phyloP scores from a whole-genome alignment of 2,329 filamentous ascomycete species.

The Dothistroma pini region DNA sequence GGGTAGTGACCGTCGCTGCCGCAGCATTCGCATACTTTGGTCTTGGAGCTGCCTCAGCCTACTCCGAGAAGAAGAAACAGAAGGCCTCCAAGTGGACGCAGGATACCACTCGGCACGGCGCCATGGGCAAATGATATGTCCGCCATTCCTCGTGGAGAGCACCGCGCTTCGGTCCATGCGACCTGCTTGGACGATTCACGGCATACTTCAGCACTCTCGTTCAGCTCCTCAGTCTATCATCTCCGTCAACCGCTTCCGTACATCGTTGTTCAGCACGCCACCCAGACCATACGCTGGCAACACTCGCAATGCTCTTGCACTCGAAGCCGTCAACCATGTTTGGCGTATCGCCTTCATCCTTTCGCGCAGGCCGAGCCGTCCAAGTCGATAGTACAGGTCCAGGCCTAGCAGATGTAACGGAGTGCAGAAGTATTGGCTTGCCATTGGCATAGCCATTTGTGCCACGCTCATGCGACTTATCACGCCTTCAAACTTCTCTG shows the following conservation, averaged over 20 bases:
- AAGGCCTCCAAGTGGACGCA: neutral
- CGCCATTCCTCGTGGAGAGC: neutral
- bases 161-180: neutral
- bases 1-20: neutral
- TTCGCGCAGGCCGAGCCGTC: conserved; percentile 7
- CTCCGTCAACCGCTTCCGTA: conserved; percentile 3
- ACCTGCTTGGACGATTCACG: neutral
- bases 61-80: neutral
- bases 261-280: conserved; percentile 20
- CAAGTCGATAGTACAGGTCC: conserved; percentile 21
- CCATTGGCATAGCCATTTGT: conserved; percentile 19
- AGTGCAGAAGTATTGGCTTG: conserved; percentile 22
- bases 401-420: conserved; percentile 24
- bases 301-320: conserved; percentile 21
- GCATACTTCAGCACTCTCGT: neutral
- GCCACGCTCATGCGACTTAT: conserved; percentile 17
- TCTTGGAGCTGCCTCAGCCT: neutral
- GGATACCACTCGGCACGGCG: neutral
- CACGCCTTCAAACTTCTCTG: conserved; percentile 15
- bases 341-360: conserved; percentile 10
- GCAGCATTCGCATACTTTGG: conserved; percentile 2
- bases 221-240: conserved; percentile 1
- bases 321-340: conserved; percentile 17
- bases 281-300: conserved; percentile 24
- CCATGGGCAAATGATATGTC: neutral